Conservation (phyloP, 2,329 filamentous ascomycete species). For the Aureobasidium sp. region DNA sequence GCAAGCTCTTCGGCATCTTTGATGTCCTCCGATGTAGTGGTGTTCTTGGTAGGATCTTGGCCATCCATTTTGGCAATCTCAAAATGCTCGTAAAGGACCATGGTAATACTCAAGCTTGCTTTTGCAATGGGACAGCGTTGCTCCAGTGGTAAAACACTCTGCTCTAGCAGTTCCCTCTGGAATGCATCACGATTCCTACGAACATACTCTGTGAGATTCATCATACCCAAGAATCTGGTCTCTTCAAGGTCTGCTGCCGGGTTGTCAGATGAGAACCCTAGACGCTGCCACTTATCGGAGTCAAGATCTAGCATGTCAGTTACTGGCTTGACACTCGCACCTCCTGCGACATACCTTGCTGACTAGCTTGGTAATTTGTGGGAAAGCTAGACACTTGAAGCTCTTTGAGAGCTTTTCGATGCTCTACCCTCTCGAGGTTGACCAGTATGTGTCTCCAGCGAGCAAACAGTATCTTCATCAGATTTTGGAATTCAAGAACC, state of each 20-base stretch:
- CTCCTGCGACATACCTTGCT: conserved; percentile 22
- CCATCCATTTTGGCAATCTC: conserved; percentile 60
- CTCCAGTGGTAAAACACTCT: conserved; percentile 61
- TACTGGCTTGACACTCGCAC: not conserved
- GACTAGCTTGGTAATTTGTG: conserved; percentile 4
- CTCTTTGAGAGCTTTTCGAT: conserved; percentile 80
- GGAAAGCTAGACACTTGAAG: conserved; percentile 32
- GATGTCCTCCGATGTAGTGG: conserved; percentile 28
- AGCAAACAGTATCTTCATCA: conserved; percentile 73
- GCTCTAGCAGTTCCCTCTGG: conserved; percentile 84
- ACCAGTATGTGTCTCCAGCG: conserved; percentile 75
- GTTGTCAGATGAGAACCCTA: conserved; percentile 87
- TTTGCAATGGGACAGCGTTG: conserved; percentile 81
- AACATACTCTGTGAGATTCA: conserved; percentile 93
- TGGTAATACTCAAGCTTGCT: conserved; percentile 77
- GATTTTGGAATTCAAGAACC: conserved; percentile 81
- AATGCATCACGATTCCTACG: conserved; percentile 86
- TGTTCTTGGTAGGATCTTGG: conserved; percentile 52
- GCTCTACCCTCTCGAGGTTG: conserved; percentile 79
- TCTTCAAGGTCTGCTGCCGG: conserved; percentile 78
- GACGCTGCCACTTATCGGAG: conserved; percentile 82
- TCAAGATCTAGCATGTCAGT: conserved; percentile 53
- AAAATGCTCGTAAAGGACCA: conserved; percentile 90
- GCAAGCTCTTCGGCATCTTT: conserved; percentile 61
- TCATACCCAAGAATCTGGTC: conserved; percentile 87